Conservation (phyloP, 73 alveolate species). For the Symbiodinium pilosum region DNA sequence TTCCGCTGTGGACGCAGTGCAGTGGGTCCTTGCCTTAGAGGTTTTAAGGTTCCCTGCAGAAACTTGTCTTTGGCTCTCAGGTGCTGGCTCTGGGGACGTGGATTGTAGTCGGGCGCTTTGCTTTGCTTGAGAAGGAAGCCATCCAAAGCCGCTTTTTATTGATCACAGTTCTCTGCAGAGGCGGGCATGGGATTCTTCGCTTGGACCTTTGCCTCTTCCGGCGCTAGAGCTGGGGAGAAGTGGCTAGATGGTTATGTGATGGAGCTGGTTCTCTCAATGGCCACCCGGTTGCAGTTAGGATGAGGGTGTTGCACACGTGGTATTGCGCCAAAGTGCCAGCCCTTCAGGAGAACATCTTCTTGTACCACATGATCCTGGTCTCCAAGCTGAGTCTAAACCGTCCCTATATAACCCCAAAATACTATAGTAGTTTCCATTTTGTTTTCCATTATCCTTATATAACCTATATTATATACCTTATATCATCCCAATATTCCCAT, state of each 20-base stretch:
- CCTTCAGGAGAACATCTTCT: conserved; percentile 72
- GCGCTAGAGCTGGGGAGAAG: not conserved
- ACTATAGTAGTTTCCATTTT: too few relatives aligned
- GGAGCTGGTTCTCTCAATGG: conserved; percentile 85
- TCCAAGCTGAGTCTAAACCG: too few relatives aligned
- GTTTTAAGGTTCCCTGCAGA: not conserved
- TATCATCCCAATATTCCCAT: too few relatives aligned
- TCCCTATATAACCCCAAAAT: too few relatives aligned
- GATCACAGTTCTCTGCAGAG: not conserved
- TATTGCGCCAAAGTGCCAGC: not conserved
- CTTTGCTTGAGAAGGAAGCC: not conserved
- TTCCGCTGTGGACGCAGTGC: too few relatives aligned
- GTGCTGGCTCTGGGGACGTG: not conserved
- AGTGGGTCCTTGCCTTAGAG: too few relatives aligned
- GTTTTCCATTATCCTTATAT: too few relatives aligned
- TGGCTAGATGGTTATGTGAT: conserved; percentile 90
- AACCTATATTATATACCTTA: too few relatives aligned
- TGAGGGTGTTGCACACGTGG: not conserved
- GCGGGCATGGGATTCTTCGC: conserved; percentile 32
- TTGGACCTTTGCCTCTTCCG: conserved; percentile 38
- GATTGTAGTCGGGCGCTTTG: not conserved
- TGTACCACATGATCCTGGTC: conserved; percentile 77
- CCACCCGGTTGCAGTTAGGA: not conserved
- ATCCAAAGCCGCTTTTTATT: too few relatives aligned
- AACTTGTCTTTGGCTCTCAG: not conserved